A percentile compares a stretch with the other conserved stretches of the same genome.
phyloP scores from a whole-genome alignment of 257 asterid genomes.

The Solanum clarkiae region DNA sequence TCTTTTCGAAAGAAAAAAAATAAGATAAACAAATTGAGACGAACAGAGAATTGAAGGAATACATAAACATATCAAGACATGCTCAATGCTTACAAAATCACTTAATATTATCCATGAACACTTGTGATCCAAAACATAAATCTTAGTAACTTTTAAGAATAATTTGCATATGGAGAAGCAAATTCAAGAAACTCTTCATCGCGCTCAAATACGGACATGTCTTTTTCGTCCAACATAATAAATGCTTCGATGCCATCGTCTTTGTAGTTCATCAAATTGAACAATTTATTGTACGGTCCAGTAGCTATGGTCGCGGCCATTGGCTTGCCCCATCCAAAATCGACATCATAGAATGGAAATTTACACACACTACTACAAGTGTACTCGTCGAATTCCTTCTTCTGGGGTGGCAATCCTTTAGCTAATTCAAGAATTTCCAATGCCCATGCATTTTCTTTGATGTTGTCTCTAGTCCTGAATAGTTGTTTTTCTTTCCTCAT shows the following conservation, averaged over 20 bases:
- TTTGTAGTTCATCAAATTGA: neutral
- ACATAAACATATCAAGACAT: no score
- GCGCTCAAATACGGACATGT: neutral
- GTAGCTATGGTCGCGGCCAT: neutral
- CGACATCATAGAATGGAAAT: neutral
- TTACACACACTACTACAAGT: neutral
- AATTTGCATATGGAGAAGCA: neutral
- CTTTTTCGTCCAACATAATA: neutral
- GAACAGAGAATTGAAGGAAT: no score
- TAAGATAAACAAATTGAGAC: no score
- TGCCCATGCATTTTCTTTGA: neutral
- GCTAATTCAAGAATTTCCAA: neutral
- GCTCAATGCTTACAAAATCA: no score
- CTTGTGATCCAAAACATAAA: no score
- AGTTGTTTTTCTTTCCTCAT: neutral
- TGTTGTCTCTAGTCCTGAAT: neutral
- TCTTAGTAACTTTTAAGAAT: neutral
- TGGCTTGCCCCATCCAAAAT: neutral
- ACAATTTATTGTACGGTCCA: neutral
- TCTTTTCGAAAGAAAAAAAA: no score
- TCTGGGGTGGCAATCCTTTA: neutral
- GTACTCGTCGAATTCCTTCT: neutral
- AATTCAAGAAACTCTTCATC: neutral
- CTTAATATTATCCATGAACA: no score
- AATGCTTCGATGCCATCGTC: neutral